A percentile compares a stretch with the other conserved stretches of the same genome.
These are phyloP conservation scores for Calocera cornea DNA, from an alignment of 768 basidiomycete genomes.

Conservation along the genomic window DNA sequence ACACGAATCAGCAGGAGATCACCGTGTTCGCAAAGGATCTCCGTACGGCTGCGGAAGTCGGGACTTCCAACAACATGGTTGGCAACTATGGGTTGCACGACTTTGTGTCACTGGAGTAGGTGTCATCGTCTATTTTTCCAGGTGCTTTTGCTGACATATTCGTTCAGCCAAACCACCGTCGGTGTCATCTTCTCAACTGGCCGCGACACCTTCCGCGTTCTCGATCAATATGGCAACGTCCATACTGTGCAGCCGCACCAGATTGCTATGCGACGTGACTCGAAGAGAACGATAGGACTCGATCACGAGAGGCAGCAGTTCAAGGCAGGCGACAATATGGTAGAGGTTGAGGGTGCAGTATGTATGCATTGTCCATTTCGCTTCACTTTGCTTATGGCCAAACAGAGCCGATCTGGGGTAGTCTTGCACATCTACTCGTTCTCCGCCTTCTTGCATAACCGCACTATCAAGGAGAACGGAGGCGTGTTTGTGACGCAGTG, in stretches of 20 bases:
- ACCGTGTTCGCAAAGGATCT: conserved; percentile 96
- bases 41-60: conserved; percentile 92
- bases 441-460: conserved; percentile 87
- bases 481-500: conserved; percentile 78
- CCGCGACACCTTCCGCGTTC: conserved; percentile 84
- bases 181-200: conserved; percentile 98
- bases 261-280: conserved; percentile 80
- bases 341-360: conserved; percentile 82
- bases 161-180: conserved; percentile 70
- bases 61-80: conserved; percentile 76
- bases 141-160: conserved; percentile 3
- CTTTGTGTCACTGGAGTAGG: conserved; percentile 90
- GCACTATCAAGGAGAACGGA: conserved; percentile 78
- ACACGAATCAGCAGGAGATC: conserved; percentile 93
- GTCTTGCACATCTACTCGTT: conserved; percentile 89
- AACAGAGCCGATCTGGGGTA: conserved; percentile 67
- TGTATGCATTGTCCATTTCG: conserved; percentile 17
- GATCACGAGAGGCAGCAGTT: conserved; percentile 83
- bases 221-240: conserved; percentile 86
- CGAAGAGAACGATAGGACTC: conserved; percentile 68
- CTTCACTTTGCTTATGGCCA: conserved; percentile 8
- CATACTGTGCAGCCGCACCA: conserved; percentile 86
- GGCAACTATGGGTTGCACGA: conserved; percentile 95
- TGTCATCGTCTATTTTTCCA: conserved; percentile 13
- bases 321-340: conserved; percentile 77